These are phyloP conservation scores for Letharia lupina DNA, from an alignment of 495 filamentous ascomycete genomes.

Conservation along the genomic window DNA sequence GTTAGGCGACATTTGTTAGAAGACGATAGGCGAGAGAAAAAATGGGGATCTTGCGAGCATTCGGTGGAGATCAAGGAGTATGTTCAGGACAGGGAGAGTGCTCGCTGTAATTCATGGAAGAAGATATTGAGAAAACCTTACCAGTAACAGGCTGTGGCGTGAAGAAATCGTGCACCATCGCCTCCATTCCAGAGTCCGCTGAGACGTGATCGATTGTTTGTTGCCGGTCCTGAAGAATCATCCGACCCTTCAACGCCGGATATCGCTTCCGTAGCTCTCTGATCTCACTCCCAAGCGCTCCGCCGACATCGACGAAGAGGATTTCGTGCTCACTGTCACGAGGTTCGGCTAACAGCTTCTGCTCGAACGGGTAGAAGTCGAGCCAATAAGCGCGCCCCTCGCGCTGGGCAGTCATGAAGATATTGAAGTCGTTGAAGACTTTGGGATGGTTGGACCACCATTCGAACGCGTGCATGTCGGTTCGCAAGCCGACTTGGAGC, in stretches of 20 bases:
- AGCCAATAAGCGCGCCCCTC: neutral
- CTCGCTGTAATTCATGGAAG: neutral
- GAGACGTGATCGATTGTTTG: constrained; percentile 13
- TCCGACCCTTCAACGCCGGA: constrained; percentile 29
- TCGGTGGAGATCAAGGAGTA: neutral
- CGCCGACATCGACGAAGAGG: neutral
- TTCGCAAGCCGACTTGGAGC: neutral
- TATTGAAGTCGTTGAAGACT: neutral
- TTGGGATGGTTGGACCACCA: neutral
- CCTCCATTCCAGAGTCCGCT: constrained; percentile 36
- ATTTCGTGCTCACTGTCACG: neutral
- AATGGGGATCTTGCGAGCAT: neutral
- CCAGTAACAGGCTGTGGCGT: constrained; percentile 31
- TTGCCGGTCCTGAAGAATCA: constrained; percentile 26
- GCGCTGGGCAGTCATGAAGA: neutral
- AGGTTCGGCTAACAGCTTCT: neutral
- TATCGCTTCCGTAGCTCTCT: neutral
- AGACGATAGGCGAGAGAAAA: neutral
- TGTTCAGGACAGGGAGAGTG: neutral
- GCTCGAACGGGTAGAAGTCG: neutral
- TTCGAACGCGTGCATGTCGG: neutral
- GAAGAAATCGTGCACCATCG: constrained; percentile 40
- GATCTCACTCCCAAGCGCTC: neutral
- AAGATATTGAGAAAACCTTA: neutral
- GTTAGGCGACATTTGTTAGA: no score